These are phyloP conservation scores for Lactarius vividus DNA, from an alignment of 768 basidiomycete genomes.

Conservation along the genomic window DNA sequence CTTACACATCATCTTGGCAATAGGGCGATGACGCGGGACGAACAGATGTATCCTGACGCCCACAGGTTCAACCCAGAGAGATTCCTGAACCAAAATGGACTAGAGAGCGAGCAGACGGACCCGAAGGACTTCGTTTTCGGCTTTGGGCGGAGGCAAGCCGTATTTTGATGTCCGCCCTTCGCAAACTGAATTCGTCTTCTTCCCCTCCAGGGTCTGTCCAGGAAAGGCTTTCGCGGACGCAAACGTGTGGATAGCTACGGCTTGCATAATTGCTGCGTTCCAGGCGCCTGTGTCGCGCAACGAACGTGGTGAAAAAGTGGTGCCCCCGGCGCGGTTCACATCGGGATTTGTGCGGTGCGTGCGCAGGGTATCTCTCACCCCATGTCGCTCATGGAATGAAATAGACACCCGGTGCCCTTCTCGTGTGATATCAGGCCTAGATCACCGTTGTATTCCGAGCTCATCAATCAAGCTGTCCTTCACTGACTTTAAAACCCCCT, in stretches of 20 bases:
- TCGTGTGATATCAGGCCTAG: slow-evolving; percentile 29
- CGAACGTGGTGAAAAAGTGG: slow-evolving; percentile 21
- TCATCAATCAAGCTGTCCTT: slow-evolving; percentile 12
- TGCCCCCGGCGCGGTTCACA: slow-evolving; percentile 19
- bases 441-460: slow-evolving; percentile 15
- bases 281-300: slow-evolving; percentile 14
- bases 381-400: neutral
- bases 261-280: slow-evolving; percentile 25
- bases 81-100: slow-evolving; percentile 19
- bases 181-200: neutral
- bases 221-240: slow-evolving; percentile 28
- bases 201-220: slow-evolving; percentile 24
- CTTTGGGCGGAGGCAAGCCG: slow-evolving; percentile 26
- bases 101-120: slow-evolving; percentile 11
- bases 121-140: slow-evolving; percentile 28
- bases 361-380: neutral
- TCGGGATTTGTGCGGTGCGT: slow-evolving; percentile 29
- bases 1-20: neutral
- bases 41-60: slow-evolving; percentile 20
- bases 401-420: slow-evolving; percentile 30
- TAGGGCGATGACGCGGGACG: slow-evolving; percentile 29
- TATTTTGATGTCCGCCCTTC: too few relatives aligned
- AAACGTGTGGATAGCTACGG: slow-evolving; percentile 27
- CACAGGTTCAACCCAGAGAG: slow-evolving; percentile 25
- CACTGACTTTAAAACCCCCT: neutral